These are phyloP conservation scores for Cyberlindnera amylophila DNA, from an alignment of 805 yeast genomes.

Conservation along the genomic window DNA sequence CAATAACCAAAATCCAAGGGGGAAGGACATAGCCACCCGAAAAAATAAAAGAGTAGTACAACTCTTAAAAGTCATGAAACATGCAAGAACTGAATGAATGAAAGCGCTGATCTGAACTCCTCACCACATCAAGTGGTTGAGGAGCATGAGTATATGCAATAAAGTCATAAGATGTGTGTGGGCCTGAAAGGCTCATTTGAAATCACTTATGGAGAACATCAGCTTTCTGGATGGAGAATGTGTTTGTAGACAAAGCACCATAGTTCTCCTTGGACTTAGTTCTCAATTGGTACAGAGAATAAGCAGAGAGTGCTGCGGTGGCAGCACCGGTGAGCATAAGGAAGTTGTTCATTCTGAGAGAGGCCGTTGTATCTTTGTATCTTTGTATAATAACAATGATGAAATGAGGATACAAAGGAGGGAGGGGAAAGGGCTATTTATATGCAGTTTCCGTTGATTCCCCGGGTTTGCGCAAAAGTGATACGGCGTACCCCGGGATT, in stretches of 20 bases:
- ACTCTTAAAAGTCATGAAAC: not conserved
- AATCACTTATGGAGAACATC: conserved; percentile 10
- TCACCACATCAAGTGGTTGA: not conserved
- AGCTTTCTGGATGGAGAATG: conserved; percentile 7
- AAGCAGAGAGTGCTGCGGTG: conserved; percentile 21
- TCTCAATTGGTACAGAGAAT: conserved; percentile 22
- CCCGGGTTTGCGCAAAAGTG: not conserved
- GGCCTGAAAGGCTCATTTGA: not conserved
- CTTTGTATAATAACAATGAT: not conserved
- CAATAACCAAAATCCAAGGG: too few species aligned
- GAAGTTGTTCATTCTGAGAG: conserved; percentile 13
- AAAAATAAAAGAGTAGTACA: too few species aligned
- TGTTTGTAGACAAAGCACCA: conserved; percentile 12
- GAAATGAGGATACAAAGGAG: not conserved
- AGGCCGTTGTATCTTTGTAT: conserved; percentile 6
- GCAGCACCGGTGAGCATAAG: conserved; percentile 17
- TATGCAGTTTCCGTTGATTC: not conserved
- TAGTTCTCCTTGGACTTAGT: conserved; percentile 25
- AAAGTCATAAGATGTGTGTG: not conserved
- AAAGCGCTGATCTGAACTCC: not conserved
- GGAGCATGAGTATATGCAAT: not conserved
- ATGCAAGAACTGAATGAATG: not conserved
- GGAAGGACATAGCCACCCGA: too few species aligned
- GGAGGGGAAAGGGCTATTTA: conserved; percentile 1
- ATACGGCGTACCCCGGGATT: conserved; percentile 14